Base-by-base conservation (phyloP, 2,329 filamentous ascomycete genomes). In the Colletotrichum shisoi region DNA sequence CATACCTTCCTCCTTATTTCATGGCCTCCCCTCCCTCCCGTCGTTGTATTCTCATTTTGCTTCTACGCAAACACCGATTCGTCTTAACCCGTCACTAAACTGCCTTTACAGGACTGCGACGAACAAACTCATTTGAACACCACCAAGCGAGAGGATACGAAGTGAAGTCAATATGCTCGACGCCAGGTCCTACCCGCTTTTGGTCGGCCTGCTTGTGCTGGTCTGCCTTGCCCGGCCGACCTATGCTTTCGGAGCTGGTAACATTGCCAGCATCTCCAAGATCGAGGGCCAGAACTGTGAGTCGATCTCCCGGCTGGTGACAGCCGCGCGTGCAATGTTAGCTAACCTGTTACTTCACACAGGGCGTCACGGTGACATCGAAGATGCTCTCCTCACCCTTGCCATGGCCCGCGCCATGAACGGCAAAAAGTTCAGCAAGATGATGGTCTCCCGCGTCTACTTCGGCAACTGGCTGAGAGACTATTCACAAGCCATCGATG, bases 401-500 rank as follows among this genome's bases (percentile, higher is more conserved):
- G 79, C 89, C 53, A 83, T 85, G 79, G 83, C 83, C 58, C 80
- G 77, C 53, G 81, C 81, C 72, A 77, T 83, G 69, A 82, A 81
- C 71, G 81, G 82, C 72, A 93, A 94, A 82, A 96, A 94, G 75
- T 97, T 96, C 80, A 88, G 86, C 82, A 95, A 95, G 81, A 87
- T 96, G 74, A 91, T 89, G 75, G 91, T 97, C 70, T 91, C 94
- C 70, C 88, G 93, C 69, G 91, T 96, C 70, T 97, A 97, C 82
- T 97, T 97, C 81, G 94, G 94, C 71, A 97, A 97, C 82, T 97
- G 94, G 94, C 87, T 97, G 40, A 87, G 86, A 67, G 94, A 97
- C 79, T 97, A 97, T 79, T 95, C 91, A 60, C 94, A 97, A 79
- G 94, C 93, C 69, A 91, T 97, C 73, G 94, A 97, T 77, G 92